Evolutionary conservation across 306 rosid species (phyloP).

Genomic region (Casuarina equisetifolia): DNA sequence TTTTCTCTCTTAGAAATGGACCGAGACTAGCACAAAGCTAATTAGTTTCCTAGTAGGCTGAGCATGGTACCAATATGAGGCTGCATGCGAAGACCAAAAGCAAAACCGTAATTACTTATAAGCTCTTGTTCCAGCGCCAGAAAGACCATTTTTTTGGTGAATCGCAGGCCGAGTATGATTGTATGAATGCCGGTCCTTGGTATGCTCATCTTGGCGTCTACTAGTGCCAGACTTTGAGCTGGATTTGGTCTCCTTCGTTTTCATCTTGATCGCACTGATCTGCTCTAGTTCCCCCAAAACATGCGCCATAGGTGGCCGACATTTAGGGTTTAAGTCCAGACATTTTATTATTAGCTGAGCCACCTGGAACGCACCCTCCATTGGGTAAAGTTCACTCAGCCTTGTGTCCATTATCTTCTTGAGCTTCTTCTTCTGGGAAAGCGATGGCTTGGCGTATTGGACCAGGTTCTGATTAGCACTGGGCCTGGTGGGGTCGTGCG

Average conservation of each 20-base stretch:
- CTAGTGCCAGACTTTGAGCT: neutral
- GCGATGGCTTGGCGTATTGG: constrained; percentile 34
- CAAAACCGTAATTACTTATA: neutral
- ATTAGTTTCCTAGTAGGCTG: no score
- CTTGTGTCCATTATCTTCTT: constrained; percentile 52
- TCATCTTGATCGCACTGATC: constrained; percentile 23
- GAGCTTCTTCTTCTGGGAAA: constrained; percentile 43
- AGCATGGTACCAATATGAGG: neutral
- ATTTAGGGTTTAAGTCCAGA: constrained; percentile 52
- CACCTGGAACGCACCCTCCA: constrained; percentile 39
- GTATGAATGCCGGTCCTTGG: neutral
- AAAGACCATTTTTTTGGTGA: neutral
- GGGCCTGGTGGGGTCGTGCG: constrained; percentile 50
- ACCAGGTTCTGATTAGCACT: constrained; percentile 37
- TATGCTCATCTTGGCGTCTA: neutral
- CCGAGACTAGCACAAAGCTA: no score
- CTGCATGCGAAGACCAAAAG: neutral
- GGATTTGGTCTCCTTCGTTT: constrained; percentile 34
- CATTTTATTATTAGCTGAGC: constrained; percentile 55
- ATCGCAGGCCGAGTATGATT: constrained; percentile 9
- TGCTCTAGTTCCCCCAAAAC: constrained; percentile 43
- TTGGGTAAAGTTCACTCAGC: constrained; percentile 35
- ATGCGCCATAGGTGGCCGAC: constrained; percentile 67
- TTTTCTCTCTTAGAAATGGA: no score
- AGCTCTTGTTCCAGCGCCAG: neutral